Evolutionary conservation across 2,329 filamentous ascomycete species (phyloP).

Genomic region (Hymenoscyphus linearis): DNA sequence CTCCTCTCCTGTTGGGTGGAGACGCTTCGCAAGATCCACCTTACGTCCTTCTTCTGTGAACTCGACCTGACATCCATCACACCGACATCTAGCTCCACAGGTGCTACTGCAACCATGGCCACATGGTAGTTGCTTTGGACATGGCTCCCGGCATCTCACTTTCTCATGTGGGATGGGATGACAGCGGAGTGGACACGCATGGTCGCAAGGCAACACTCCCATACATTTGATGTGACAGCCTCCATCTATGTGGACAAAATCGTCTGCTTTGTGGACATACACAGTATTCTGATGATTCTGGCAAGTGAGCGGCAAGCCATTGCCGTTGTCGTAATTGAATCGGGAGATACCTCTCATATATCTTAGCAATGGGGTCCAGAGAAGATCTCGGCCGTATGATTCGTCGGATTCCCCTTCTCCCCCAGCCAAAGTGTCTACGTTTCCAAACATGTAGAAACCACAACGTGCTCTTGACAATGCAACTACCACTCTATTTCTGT

Average conservation of each 20-base stretch:
- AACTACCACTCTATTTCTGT: conserved; percentile 54
- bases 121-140: conserved; percentile 20
- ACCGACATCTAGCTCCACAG: conserved; percentile 25
- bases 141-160: conserved; percentile 24
- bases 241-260: conserved; percentile 48
- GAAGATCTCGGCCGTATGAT: conserved; percentile 17
- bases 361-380: conserved; percentile 33
- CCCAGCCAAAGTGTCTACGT: conserved; percentile 46
- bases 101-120: conserved; percentile 28
- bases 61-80: conserved; percentile 11
- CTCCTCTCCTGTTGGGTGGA: no score
- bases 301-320: conserved; percentile 59
- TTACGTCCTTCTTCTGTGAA: neutral
- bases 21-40: no score
- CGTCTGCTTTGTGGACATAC: conserved; percentile 45
- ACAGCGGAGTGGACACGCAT: conserved; percentile 27
- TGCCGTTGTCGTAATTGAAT: conserved; percentile 23
- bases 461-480: conserved; percentile 64
- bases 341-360: conserved; percentile 38
- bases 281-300: conserved; percentile 48
- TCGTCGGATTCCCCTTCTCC: conserved; percentile 12
- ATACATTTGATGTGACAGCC: conserved; percentile 47
- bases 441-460: conserved; percentile 83
- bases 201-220: conserved; percentile 30
- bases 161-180: conserved; percentile 27